Conservation (phyloP, 306 rosid species). For the Citrullus amarus region DNA sequence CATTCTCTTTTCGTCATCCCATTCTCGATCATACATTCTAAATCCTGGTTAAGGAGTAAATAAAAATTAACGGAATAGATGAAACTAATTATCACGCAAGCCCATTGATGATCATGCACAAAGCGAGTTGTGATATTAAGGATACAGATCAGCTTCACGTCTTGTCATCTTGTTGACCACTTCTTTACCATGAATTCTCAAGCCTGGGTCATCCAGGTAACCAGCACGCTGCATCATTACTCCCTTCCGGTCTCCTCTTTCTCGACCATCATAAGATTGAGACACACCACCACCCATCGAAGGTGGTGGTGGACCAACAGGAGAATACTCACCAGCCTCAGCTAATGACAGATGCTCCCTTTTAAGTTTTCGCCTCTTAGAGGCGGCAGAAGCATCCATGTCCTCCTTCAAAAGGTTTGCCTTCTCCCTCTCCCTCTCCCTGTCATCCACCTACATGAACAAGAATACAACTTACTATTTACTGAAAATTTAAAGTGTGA, state of each 20-base stretch:
- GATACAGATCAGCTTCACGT: constrained; percentile 90
- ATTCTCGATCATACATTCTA: constrained; percentile 76
- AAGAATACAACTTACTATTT: neutral
- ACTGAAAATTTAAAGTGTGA: neutral
- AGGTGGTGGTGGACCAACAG: constrained; percentile 69
- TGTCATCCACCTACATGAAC: constrained; percentile 33
- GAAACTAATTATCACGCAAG: neutral
- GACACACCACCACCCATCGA: constrained; percentile 39
- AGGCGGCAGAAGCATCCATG: constrained; percentile 51
- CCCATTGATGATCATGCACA: neutral
- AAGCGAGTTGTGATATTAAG: constrained; percentile 20
- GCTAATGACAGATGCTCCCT: constrained; percentile 64
- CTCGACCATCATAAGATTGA: constrained; percentile 77
- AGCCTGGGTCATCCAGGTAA: constrained; percentile 70
- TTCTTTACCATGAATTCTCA: constrained; percentile 80
- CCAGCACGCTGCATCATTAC: constrained; percentile 45
- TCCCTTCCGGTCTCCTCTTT: constrained; percentile 86
- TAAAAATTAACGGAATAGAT: neutral
- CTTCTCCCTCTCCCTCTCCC: constrained; percentile 64
- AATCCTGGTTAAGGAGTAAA: constrained; percentile 40
- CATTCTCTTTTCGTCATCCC: constrained; percentile 94
- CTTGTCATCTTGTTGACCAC: constrained; percentile 68
- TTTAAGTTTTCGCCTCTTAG: constrained; percentile 88
- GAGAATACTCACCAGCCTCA: constrained; percentile 92
- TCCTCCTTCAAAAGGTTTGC: constrained; percentile 71